Evolutionary conservation across 2,329 filamentous ascomycete species (phyloP).

Genomic region (Aspergillus bombycis): DNA sequence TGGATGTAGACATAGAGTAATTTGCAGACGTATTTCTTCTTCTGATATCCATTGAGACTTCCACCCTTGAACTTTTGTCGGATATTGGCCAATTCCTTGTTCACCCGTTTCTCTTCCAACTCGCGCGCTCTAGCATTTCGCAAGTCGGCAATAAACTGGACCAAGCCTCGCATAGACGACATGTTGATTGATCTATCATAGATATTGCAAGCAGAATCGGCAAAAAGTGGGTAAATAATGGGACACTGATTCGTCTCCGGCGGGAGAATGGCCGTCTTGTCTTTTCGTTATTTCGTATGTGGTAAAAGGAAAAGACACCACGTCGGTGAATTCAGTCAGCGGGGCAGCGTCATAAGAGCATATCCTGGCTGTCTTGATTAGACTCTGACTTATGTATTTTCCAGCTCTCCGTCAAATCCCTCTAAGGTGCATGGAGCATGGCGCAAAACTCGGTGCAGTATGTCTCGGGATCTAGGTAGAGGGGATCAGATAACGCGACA

Average conservation of each 20-base stretch:
- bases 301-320: constrained; percentile 21
- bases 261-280: not conserved
- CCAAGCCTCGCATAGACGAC: constrained; percentile 69
- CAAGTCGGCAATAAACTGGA: constrained; percentile 97
- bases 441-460: constrained; percentile 15
- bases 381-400: not conserved
- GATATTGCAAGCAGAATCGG: not conserved
- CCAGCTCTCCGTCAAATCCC: not conserved
- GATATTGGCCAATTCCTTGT: constrained; percentile 98
- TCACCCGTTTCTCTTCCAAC: constrained; percentile 97
- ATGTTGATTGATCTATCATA: constrained; percentile 28
- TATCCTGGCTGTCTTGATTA: constrained; percentile 24
- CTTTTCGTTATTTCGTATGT: not conserved
- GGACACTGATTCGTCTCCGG: not conserved
- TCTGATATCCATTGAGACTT: constrained; percentile 92
- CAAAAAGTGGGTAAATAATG: not conserved
- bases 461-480: constrained; percentile 11
- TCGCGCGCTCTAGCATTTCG: constrained; percentile 93
- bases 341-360: constrained; percentile 34
- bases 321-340: constrained; percentile 29
- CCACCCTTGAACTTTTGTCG: constrained; percentile 98
- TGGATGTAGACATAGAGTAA: constrained; percentile 98
- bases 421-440: constrained; percentile 31
- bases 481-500: constrained; percentile 14
- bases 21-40: constrained; percentile 99